phyloP scores from a whole-genome alignment of 1,284 basidiomycete species.

The Cutaneotrichosporon cavernicola region DNA sequence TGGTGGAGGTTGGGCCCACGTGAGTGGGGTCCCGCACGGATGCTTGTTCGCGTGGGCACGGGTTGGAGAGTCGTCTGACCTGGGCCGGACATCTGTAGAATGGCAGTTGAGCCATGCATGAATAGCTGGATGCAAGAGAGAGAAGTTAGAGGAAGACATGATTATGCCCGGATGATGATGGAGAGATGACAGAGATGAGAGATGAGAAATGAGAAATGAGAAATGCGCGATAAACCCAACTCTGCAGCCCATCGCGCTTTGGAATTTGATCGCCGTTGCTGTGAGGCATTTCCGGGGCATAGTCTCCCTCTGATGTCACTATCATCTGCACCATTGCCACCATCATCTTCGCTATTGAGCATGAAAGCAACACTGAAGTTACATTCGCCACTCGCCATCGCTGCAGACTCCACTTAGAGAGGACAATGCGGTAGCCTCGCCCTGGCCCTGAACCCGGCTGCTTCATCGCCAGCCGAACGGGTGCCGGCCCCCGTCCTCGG shows the following conservation, averaged over 20 bases:
- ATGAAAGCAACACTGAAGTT: neutral
- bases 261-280: neutral
- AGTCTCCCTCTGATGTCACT: slow-evolving; percentile 1
- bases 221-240: too few relatives aligned
- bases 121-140: too few relatives aligned
- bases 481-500: neutral
- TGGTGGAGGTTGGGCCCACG: neutral
- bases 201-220: too few relatives aligned
- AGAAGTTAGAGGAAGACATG: too few relatives aligned
- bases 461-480: neutral
- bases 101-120: too few relatives aligned
- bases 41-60: neutral
- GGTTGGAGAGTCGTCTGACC: neutral
- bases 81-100: too few relatives aligned
- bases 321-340: neutral
- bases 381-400: neutral
- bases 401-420: neutral
- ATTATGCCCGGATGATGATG: too few relatives aligned
- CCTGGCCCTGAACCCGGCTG: neutral
- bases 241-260: too few relatives aligned
- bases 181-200: too few relatives aligned
- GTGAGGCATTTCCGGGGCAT: neutral
- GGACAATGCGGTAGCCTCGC: too few relatives aligned
- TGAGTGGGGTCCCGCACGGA: neutral
- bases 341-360: neutral